Base-by-base conservation (phyloP, 305 asterid genomes). In the Withania somnifera region DNA sequence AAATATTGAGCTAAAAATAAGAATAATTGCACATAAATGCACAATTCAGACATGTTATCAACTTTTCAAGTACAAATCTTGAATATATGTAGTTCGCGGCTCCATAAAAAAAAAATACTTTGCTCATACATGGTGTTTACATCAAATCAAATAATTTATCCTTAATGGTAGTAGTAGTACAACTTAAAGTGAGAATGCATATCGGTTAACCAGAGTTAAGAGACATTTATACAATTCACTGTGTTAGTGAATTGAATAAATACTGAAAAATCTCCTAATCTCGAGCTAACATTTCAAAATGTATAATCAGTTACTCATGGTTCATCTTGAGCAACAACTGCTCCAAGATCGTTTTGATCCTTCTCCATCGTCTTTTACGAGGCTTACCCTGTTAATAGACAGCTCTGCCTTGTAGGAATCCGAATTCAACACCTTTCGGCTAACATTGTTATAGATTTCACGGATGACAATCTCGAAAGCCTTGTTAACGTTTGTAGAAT, bases 401-500 rank as follows among this genome's bases (percentile, higher is more conserved):
- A 84, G 36, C 13, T 84, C 84, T 0, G 84, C 82, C 22, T 84
- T 84, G 81, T 84, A 84, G 11, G 86, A 78, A 66, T 83, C 86
- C 2, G 91, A 84, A 80, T 88, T 87, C 87, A 90, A 86, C 11
- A 87, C 90, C 81, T 89, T 90, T 77, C 90, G 58, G 10, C 91
- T 89, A 42, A 89, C 85, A 26, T 89, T 90, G 87, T 71, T 85
- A 14, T 89, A 90, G 50, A 90, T 90, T 79, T 90, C 93, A 11
- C 71, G 84, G 73, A 90, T 85, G 1, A 90, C 93, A 17, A 83
- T 89, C 85, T 89, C 89, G 53, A 90, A 90, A 6, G 93, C 93
- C 45, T 82, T 80, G 20, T 84, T 40, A 1, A 90, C 91, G 1
- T 90, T 90, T 30, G 91, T 87, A 11, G 90, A 90, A 76, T 89